Evolutionary conservation across 2,329 filamentous ascomycete species (phyloP), one percentile per base, ranked within the genome.

Genomic region (Trichoderma sp.): DNA sequence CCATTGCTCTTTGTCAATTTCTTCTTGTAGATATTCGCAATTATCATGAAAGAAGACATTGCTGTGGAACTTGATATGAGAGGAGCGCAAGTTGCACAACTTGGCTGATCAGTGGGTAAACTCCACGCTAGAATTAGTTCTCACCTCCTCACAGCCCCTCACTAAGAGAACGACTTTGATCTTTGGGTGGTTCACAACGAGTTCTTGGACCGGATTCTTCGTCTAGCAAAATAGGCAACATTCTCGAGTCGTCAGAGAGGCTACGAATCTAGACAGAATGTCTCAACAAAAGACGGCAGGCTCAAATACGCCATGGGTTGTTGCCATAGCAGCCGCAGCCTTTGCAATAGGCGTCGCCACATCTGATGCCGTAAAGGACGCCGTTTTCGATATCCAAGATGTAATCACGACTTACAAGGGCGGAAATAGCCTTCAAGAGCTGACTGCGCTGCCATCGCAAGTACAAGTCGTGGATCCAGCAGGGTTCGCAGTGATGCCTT

Each of bases 321-420:
- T 59, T 9, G 18, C 68, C 12, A 45, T 62, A 11, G 69, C 14
- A 31, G 74, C 38, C 21, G 69, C 69, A 14, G 63, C 69, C 18
- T 75, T 74, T 29, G 74, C 74, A 29, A 38, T 76, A 59, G 71
- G 71, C 18, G 29, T 75, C 24, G 64, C 71, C 31, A 69, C 75
- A 6, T 64, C 74, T 21, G 75, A 75, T 29, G 31, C 64, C 3
- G 9, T 65, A 24, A 71, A 50, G 21, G 45, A 53, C 21, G 12
- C 53, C 38, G 3, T 62, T 21, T 29, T 45, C 16, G 45, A 53
- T 59, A 31, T 72, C 1, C 69, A 53, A 60, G 33, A 65, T 41
- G 14, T 24, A 8, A 18, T 74, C 16, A 18, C 29, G 2, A n/a
- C 33, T 18, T 71, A 65, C 12, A 21, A 53, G 11, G 60, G 33